These are phyloP conservation scores for Phytophthora boehmeriae DNA, from an alignment of 352 stramenopile genomes.

Conservation along the genomic window DNA sequence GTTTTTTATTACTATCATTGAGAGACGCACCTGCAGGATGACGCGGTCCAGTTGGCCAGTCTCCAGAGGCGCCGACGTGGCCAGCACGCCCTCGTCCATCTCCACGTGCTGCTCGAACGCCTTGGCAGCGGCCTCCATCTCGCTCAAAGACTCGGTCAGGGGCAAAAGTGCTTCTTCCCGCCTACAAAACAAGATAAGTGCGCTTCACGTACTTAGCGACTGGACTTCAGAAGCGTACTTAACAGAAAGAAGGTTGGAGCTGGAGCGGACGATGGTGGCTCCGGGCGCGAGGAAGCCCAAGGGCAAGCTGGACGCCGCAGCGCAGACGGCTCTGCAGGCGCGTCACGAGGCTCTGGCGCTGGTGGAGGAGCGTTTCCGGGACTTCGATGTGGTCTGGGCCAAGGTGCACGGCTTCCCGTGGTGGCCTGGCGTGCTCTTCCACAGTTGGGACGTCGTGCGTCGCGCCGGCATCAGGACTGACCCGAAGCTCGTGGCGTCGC, in stretches of 20 bases:
- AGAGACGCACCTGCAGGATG: slow-evolving; percentile 45
- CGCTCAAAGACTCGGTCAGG: too few relatives aligned
- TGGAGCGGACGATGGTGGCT: slow-evolving; percentile 36
- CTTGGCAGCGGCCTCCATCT: slow-evolving; percentile 39
- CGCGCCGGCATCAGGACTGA: slow-evolving; percentile 45
- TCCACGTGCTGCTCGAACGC: slow-evolving; percentile 69
- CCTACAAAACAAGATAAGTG: too few relatives aligned
- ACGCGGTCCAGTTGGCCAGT: slow-evolving; percentile 49
- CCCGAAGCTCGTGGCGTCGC: slow-evolving; percentile 35
- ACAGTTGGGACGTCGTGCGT: slow-evolving; percentile 58
- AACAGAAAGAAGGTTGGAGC: too few relatives aligned
- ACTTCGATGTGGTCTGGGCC: slow-evolving; percentile 82
- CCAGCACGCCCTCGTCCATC: slow-evolving; percentile 68
- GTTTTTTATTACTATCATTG: not conserved
- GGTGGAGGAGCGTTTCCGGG: slow-evolving; percentile 63
- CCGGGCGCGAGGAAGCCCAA: slow-evolving; percentile 31
- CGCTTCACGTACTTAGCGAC: too few relatives aligned
- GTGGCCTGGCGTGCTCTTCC: slow-evolving; percentile 83
- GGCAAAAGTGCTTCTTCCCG: too few relatives aligned
- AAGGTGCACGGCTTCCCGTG: slow-evolving; percentile 74
- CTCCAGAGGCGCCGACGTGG: slow-evolving; percentile 63
- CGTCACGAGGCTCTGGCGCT: slow-evolving; percentile 37
- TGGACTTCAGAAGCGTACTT: too few relatives aligned
- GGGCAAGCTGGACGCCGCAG: slow-evolving; percentile 26
- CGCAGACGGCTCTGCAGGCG: slow-evolving; percentile 23